Evolutionary conservation across 179 eudicot species (phyloP), one percentile per base, ranked within the genome.

Genomic region (Heliamphora pulchella): DNA sequence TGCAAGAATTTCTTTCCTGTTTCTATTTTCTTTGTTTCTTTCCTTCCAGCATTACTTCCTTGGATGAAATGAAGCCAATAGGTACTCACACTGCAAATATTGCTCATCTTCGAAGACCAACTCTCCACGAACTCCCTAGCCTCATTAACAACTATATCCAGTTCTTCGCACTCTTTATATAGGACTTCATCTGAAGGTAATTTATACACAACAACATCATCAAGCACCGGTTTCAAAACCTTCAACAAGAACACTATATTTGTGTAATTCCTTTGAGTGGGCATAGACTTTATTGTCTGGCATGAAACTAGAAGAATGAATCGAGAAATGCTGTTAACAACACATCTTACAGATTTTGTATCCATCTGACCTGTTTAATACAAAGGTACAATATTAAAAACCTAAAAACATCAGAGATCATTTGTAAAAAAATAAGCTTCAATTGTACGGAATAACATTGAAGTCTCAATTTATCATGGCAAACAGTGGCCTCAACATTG

Each of bases 281-380:
- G 97, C 87, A 93, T 85, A 41, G 70, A 78, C 76, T 87, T 91
- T 64, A 85, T 81, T 69, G 88, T 81, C 65, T 84, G 89, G 85
- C 91, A 89, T 81, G 97, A 87, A 79, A 91, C 89, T 20, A 94
- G 89, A 89, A 88, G 98, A 84, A 94, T 86, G 84, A 91, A 94
- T 80, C 98, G 93, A 80, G 97, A 89, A 59, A 91, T 88, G 83
- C 96, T 94, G 89, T 94, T 94, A 76, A 86, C 78, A 68, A 89
- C 86, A 83, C 92, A 89, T 80, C 90, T 89, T 80, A 92, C 77
- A 71, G 91, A 83, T 72, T 84, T 86, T 9, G 84, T 82, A 87
- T 90, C 97, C 98, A 94, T 94, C 78, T 81, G 85, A 82, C 85
- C 96, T 90, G 93, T 77, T 79, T 74, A 69, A 75, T 57, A 75